These are phyloP conservation scores for Lipomyces yarrowii DNA, from an alignment of 1,139 yeast genomes.

Conservation along the genomic window DNA sequence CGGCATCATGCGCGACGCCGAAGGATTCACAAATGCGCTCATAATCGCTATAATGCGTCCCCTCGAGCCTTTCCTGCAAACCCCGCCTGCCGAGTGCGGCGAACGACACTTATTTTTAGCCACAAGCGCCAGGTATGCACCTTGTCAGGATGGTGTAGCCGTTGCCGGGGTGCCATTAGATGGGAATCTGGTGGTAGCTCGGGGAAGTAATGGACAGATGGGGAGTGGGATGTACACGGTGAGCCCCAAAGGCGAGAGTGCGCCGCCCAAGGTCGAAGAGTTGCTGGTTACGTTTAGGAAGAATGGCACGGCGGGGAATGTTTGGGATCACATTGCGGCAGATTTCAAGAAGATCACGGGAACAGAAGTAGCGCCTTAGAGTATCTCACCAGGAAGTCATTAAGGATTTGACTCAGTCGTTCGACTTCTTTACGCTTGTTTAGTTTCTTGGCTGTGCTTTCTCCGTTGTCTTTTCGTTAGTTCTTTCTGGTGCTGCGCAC, in stretches of 20 bases:
- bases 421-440: too few relatives aligned
- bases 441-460: too few relatives aligned
- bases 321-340: neutral
- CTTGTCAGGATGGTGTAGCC: neutral
- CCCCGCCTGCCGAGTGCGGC: conserved; percentile 3
- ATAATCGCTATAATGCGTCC: neutral
- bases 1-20: conserved; percentile 20
- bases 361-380: neutral
- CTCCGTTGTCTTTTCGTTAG: too few relatives aligned
- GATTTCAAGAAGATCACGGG: neutral
- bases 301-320: neutral
- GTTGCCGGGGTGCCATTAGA: neutral
- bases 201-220: neutral
- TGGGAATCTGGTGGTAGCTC: neutral
- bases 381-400: too few relatives aligned
- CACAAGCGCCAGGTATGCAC: conserved; percentile 5
- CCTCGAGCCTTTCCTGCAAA: neutral
- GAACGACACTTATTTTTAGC: conserved; percentile 4
- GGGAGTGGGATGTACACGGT: neutral
- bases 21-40: neutral
- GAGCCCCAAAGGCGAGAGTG: neutral
- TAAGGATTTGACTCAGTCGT: too few relatives aligned
- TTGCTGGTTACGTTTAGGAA: neutral
- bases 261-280: neutral
- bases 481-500: too few relatives aligned